Base-by-base conservation (phyloP, 73 alveolate species). In the Paramecium pentaurelia region DNA sequence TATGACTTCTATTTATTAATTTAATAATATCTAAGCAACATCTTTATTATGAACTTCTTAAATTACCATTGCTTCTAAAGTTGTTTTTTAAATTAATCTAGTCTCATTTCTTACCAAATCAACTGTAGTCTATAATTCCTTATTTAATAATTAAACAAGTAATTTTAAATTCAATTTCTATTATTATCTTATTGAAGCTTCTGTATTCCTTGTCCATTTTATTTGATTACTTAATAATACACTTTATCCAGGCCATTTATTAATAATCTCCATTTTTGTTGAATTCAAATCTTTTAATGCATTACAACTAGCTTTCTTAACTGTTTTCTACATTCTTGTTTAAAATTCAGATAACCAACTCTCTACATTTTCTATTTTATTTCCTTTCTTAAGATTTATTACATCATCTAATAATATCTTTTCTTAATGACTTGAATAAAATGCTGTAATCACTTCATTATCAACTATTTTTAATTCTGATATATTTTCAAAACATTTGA, bases 401-500 rank as follows among this genome's bases (percentile, higher is more conserved):
- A 28, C 64, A 30, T 73, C 51, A 59, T 88, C 92, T 77, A 97
- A 93, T 58, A 95, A 96, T 4, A 98, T 95, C 18, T 91, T 85
- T 86, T 98, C 99, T 49, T 95, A 94, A 92, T 98, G 99, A 59
- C 95, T 94, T 8, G 98, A 93, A 22, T 95, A 94, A 95, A 98
- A 93, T 59, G 96, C 99, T 28, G 93, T 80, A 30, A 97, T 97
- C 86, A 97, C 99, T 88, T 95, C 96, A 36, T 97, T 71, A 28
- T 97, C 94, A 49, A 90, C 94, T 71, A 98, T 96, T 64, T 93
- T 93, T n/a, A 97, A 96, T 88, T 93, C 93, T 71, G 96, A 80
- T 16, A 98, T 97, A 20, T 98, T 98, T 91, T 98, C 99, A 80
- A 98, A 98, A 86, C 99, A 96, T 94, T 98, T 98, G 95, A 97